Percentiles rank a stretch among this genome's conserved stretches.
phyloP scores from a whole-genome alignment of 2,329 filamentous ascomycete genomes.

The Ustilaginoidea virens region DNA sequence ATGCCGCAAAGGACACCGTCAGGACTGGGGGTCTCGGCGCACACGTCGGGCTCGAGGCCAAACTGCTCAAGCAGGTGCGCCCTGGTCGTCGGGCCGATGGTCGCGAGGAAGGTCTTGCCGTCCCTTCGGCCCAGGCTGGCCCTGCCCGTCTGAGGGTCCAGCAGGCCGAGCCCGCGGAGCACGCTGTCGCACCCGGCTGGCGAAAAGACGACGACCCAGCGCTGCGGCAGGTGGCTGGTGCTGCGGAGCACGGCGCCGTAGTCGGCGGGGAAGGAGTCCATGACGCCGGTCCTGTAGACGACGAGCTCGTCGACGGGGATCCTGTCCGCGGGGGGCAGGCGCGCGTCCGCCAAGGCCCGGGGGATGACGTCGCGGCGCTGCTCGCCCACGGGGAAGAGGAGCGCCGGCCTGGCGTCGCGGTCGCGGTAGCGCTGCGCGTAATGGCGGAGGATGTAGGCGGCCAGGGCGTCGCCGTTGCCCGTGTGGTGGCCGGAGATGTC shows the following conservation, averaged over 20 bases:
- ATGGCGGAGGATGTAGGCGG: conserved; percentile 62
- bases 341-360: conserved; percentile 49
- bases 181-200: conserved; percentile 49
- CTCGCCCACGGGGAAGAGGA: conserved; percentile 85
- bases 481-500: conserved; percentile 65
- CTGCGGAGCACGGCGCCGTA: conserved; percentile 38
- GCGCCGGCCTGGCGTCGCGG: conserved; percentile 34
- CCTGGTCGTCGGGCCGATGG: conserved; percentile 86
- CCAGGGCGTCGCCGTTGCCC: conserved; percentile 71
- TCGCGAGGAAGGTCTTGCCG: conserved; percentile 51
- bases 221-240: conserved; percentile 22
- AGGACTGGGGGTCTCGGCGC: conserved; percentile 66
- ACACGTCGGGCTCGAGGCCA: conserved; percentile 59
- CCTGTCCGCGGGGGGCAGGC: conserved; percentile 29
- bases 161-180: conserved; percentile 34
- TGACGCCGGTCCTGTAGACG: conserved; percentile 76
- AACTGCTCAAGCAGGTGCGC: conserved; percentile 54
- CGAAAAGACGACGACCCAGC: conserved; percentile 67
- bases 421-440: conserved; percentile 42
- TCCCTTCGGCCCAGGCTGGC: conserved; percentile 14
- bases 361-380: conserved; percentile 84
- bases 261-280: conserved; percentile 58
- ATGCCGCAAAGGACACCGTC: conserved; percentile 64
- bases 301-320: conserved; percentile 65
- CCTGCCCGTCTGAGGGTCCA: conserved; percentile 30